Evolutionary conservation across 2,329 filamentous ascomycete genomes (phyloP), one percentile per base, ranked within the genome.

Genomic region (Drechslerella coelobrocha): DNA sequence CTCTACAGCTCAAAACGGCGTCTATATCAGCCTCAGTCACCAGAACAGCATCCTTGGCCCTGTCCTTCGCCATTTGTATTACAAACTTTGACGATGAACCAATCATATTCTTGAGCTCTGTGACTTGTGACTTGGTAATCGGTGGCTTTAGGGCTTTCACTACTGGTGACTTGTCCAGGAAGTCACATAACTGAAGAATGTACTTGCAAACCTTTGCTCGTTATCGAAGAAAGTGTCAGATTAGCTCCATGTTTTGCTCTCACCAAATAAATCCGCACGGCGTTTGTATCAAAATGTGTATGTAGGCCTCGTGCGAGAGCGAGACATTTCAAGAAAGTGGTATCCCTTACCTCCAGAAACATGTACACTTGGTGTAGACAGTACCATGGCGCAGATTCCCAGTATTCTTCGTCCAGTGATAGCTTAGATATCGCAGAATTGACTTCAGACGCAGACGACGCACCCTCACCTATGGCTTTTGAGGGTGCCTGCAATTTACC

Each of bases 1-100:
- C 66, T 60, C 45, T 47, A 45, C 59, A 72, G 24, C 48, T 53
- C 66, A 72, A 60, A 50, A 72, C 50, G 48, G 66, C 53, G 59
- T 72, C 66, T 63, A 72, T 72, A 52, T 72, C 66, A 54, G 48
- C 56, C 29, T 65, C 66, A 17, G 66, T 72, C 23, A 72, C 66
- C 7, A 54, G 50, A 21, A 63, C 48, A 39, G 53, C 59, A 10
- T 43, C 48, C 39, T 65, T 72, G 47, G 66, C 59, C 47, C 47
- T 47, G 19, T 63, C 66, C 27, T 63, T 65, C 34, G 66, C 54
- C 54, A 45, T 55, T 17, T 72, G 59, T 61, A 45, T n/a, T 10
- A 72, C 54, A 39, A 41, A 51, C 19, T 65, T 72, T n/a, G 47
- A 59, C 14, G 50, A 47, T 37, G 66, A 63, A n/a, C 61, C 59